Base-by-base conservation (phyloP, 2,329 filamentous ascomycete species). In the Parastagonospora avenae region DNA sequence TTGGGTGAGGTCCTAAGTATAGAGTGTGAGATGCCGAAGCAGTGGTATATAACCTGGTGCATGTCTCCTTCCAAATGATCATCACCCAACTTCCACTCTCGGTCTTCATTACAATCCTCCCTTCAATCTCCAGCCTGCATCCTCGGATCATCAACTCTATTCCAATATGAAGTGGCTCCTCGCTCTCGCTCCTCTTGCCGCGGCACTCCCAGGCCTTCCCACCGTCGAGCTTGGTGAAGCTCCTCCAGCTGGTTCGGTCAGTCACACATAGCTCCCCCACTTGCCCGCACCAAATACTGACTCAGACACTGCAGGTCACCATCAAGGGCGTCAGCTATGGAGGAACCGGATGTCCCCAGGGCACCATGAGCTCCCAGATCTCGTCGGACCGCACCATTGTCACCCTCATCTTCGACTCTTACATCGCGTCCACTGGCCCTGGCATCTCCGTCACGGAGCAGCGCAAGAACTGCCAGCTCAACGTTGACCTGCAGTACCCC, bases 401-500 rank as follows among this genome's bases (percentile, higher is more conserved):
- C 56, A 83, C 80, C 30, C 72, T 83, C 57, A 78, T 82, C 59
- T 83, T 82, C 63, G 79, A 80, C 64, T 52, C 68, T 12, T 82
- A 82, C 57, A 74, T 80, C 36, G 80, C 79, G 32, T 76, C 79
- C 43, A 77, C 81, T 33, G 80, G 80, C 40, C 72, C 74, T 12
- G 70, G 71, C 45, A 68, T 79, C 46, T 31, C 73, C 8, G 60
- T 78, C 36, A 74, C 73, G 36, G 72, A 80, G 49, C 71, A 73
- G 60, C 77, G 80, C 65, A 79, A 79, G 74, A 82, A 82, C 70
- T 83, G 80, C 73, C 78, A 82, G 66, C 68, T 82, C 54, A 82
- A 81, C 67, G 66, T 82, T 57, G 75, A 80, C 67, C 71, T 83
- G 48, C 65, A 74, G 48, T 82, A 82, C 62, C 80, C 80, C 11